These are phyloP conservation scores for Ganoderma meredithae DNA, from an alignment of 1,284 basidiomycete species.

Conservation along the genomic window DNA sequence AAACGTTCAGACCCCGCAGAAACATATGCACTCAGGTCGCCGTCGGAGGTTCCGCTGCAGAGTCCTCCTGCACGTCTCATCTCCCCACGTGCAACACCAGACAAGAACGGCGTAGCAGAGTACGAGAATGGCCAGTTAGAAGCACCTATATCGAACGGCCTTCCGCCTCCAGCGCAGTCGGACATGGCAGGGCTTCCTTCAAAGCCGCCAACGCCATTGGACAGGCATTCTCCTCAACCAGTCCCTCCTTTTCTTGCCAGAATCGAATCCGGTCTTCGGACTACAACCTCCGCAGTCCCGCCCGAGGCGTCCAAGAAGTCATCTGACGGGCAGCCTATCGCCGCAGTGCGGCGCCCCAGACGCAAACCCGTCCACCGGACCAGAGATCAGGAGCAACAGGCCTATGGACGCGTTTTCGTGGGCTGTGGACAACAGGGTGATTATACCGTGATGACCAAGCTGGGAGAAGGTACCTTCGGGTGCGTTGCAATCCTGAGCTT, in stretches of 20 bases:
- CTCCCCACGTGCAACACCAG: constrained; percentile 26
- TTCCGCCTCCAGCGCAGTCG: constrained; percentile 34
- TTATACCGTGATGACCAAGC: constrained; percentile 84
- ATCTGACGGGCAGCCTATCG: constrained; percentile 7
- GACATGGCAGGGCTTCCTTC: constrained; percentile 37
- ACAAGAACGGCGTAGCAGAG: constrained; percentile 27
- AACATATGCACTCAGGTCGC: constrained; percentile 28
- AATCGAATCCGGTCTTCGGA: constrained; percentile 23
- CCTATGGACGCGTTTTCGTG: constrained; percentile 72
- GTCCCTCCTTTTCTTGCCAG: constrained; percentile 35
- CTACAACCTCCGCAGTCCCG: constrained; percentile 14
- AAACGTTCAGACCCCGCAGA: constrained; percentile 9
- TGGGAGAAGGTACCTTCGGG: constrained; percentile 97
- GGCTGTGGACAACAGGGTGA: constrained; percentile 83
- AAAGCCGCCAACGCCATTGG: constrained; percentile 42
- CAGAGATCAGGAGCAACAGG: constrained; percentile 68
- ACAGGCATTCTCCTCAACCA: constrained; percentile 52
- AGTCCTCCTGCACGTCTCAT: constrained; percentile 21
- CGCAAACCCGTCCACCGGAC: constrained; percentile 56
- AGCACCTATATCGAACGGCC: constrained; percentile 47
- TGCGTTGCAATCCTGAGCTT: constrained; percentile 46
- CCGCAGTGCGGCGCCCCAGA: constrained; percentile 28
- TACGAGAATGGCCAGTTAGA: constrained; percentile 37
- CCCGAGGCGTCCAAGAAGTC: constrained; percentile 17
- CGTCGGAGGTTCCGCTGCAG: constrained; percentile 18